Evolutionary conservation across 192 early-diverging fungal genomes (phyloP).

Genomic region (Thamnidium elegans): DNA sequence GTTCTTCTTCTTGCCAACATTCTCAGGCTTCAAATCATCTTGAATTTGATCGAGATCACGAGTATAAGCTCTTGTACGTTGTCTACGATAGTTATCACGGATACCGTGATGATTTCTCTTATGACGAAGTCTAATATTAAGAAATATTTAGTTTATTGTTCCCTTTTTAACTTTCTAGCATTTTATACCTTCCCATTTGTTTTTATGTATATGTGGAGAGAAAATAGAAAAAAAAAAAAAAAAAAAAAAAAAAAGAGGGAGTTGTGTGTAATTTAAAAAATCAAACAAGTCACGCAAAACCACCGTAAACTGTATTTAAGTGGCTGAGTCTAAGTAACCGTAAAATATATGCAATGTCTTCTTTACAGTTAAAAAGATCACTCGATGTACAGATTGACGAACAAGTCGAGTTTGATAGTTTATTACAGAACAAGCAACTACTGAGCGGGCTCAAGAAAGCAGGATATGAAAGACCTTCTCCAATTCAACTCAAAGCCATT

Average conservation of each 20-base stretch:
- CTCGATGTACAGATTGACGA: conserved; percentile 53
- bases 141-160: background rate
- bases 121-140: conserved; percentile 43
- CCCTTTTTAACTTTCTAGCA: background rate
- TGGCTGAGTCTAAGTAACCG: conserved; percentile 23
- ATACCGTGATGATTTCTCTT: conserved; percentile 57
- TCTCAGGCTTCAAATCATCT: conserved; percentile 78
- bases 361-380: conserved; percentile 31
- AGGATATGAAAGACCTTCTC: conserved; percentile 58
- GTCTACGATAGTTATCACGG: conserved; percentile 77
- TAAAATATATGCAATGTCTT: background rate
- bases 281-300: no score
- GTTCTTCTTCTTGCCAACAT: conserved; percentile 58
- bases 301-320: background rate
- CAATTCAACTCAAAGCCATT: conserved; percentile 65
- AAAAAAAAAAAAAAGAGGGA: conserved; percentile 17
- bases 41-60: conserved; percentile 97
- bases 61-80: conserved; percentile 79
- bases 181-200: background rate
- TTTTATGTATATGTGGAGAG: background rate
- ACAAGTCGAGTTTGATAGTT: conserved; percentile 49
- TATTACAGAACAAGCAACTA: conserved; percentile 41
- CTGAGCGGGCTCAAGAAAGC: conserved; percentile 42
- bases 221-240: background rate
- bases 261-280: conserved; percentile 6